Percentiles rank a stretch among this genome's conserved stretches.
Conservation (phyloP, 352 stramenopile species). For the Elongisporangium prolatum region DNA sequence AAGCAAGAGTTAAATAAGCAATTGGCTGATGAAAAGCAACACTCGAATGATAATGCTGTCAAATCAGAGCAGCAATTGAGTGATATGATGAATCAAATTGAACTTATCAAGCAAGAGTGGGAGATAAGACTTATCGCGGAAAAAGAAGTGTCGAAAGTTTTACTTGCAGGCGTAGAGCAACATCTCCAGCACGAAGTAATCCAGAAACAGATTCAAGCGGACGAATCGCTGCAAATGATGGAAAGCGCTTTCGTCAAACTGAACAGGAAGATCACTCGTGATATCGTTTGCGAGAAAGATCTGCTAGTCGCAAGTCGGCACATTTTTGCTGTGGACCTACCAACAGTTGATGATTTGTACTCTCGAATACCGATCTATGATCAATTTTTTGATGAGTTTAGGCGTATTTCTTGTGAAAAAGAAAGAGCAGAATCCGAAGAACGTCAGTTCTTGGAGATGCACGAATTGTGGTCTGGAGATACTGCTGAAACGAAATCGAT, state of each 20-base stretch:
- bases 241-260: not conserved
- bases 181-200: conserved; percentile 1
- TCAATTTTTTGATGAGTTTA: conserved; percentile 1
- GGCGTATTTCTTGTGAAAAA: not conserved
- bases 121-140: not conserved
- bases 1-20: not conserved
- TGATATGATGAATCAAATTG: not conserved
- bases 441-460: conserved; percentile 10
- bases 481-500: not conserved
- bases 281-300: not conserved
- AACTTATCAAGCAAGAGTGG: not conserved
- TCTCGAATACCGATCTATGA: conserved; percentile 5
- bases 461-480: conserved; percentile 8
- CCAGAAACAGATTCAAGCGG: not conserved
- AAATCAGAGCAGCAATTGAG: not conserved
- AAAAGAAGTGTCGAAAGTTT: not conserved
- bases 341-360: not conserved
- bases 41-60: not conserved
- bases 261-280: not conserved
- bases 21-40: not conserved
- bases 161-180: not conserved
- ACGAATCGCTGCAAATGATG: not conserved
- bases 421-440: conserved; percentile 6
- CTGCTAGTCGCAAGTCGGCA: not conserved
- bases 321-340: not conserved